A percentile compares a stretch with the other conserved stretches of the same genome.
phyloP scores from a whole-genome alignment of 164 flowering plant genomes.

The Echeveria elegans region DNA sequence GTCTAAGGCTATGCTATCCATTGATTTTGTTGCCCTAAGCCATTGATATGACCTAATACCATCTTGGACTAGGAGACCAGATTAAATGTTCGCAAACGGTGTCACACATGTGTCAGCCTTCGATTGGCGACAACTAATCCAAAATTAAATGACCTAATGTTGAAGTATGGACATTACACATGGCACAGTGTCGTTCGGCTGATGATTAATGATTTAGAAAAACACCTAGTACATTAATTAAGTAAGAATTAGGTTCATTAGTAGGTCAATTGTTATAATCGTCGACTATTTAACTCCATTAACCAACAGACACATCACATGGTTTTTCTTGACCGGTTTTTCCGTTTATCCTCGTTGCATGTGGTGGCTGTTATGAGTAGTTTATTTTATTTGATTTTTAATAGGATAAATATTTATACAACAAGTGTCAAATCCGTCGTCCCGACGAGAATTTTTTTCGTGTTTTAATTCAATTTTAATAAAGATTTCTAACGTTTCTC shows the following conservation, averaged over 20 bases:
- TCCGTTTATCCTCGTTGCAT: background rate
- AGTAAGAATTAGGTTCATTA: background rate
- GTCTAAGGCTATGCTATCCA: background rate
- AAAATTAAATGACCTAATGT: background rate
- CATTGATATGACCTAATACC: background rate
- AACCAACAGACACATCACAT: background rate
- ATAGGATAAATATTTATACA: too few species aligned
- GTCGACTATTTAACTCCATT: too few species aligned
- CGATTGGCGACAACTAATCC: background rate
- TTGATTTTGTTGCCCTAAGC: background rate
- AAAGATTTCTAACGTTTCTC: too few species aligned
- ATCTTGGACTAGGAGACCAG: constrained; percentile 1
- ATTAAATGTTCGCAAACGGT: too few species aligned
- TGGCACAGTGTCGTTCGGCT: background rate
- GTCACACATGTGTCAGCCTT: background rate
- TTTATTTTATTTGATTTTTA: too few species aligned
- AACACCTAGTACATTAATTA: background rate
- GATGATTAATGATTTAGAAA: too few species aligned
- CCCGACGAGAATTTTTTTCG: too few species aligned
- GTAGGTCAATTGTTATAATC: background rate
- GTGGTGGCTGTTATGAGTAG: too few species aligned
- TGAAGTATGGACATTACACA: background rate
- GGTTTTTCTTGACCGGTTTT: constrained; percentile 1
- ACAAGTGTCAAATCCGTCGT: too few species aligned
- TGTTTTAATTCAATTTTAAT: too few species aligned